A percentile compares a stretch with the other conserved stretches of the same genome.
phyloP scores from a whole-genome alignment of 495 filamentous ascomycete species.

The Lasiosphaeria hispida region DNA sequence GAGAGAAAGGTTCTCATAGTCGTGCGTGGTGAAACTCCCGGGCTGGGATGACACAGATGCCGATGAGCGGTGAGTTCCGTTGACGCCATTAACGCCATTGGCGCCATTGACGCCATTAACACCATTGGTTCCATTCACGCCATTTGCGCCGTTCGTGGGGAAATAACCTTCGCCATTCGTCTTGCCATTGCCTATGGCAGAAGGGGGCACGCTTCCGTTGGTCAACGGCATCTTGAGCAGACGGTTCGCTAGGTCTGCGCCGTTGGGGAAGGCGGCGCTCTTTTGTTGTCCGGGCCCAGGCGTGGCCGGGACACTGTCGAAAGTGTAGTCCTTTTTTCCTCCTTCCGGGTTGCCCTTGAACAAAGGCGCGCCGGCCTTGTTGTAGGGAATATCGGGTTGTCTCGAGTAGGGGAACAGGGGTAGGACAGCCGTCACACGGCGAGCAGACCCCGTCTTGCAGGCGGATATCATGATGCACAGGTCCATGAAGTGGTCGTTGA shows the following conservation, averaged over 20 bases:
- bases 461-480: slow-evolving; percentile 95
- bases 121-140: slow-evolving; percentile 21
- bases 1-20: slow-evolving; percentile 55
- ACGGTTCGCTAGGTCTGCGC: slow-evolving; percentile 65
- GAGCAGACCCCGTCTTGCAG: slow-evolving; percentile 94
- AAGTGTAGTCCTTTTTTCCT: slow-evolving; percentile 71
- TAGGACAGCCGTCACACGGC: slow-evolving; percentile 86
- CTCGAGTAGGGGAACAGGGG: slow-evolving; percentile 95
- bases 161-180: slow-evolving; percentile 24
- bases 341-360: slow-evolving; percentile 60
- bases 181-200: slow-evolving; percentile 23
- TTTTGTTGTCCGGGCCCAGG: slow-evolving; percentile 67
- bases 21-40: slow-evolving; percentile 52
- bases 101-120: slow-evolving; percentile 36
- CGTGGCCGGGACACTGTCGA: slow-evolving; percentile 87
- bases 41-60: slow-evolving; percentile 18
- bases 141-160: slow-evolving; percentile 22
- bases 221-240: slow-evolving; percentile 47
- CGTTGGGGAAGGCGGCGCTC: slow-evolving; percentile 60
- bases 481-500: slow-evolving; percentile 95
- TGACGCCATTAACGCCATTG: slow-evolving; percentile 20
- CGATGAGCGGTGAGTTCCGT: slow-evolving; percentile 31
- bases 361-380: slow-evolving; percentile 86
- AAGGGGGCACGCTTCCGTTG: slow-evolving; percentile 20
- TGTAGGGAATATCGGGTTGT: slow-evolving; percentile 93